phyloP scores from a whole-genome alignment of 768 basidiomycete genomes.

The Pisolithus orientalis region DNA sequence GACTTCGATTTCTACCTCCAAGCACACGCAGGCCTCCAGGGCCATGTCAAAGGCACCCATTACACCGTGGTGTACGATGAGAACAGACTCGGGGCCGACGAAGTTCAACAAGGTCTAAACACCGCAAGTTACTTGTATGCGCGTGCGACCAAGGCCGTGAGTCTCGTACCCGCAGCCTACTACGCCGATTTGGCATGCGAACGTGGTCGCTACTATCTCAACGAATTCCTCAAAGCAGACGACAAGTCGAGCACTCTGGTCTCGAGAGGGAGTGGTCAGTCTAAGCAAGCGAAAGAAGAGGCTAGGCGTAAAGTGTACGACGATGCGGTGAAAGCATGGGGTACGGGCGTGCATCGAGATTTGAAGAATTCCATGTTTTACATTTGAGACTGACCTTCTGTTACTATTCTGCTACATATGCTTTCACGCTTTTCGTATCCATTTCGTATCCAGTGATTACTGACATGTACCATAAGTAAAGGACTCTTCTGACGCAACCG shows the following conservation, averaged over 20 bases:
- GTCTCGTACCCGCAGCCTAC: slow-evolving; percentile 73
- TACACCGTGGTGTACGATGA: slow-evolving; percentile 81
- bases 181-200: slow-evolving; percentile 83
- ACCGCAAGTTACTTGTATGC: slow-evolving; percentile 70
- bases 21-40: slow-evolving; percentile 71
- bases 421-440: neutral
- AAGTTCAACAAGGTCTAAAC: slow-evolving; percentile 68
- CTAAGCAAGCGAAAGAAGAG: slow-evolving; percentile 26
- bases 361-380: slow-evolving; percentile 71
- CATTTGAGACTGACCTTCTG: slow-evolving; percentile 34
- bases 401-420: neutral
- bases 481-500: no score
- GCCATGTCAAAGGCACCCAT: slow-evolving; percentile 66
- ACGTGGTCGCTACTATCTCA: slow-evolving; percentile 68
- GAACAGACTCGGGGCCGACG: slow-evolving; percentile 58
- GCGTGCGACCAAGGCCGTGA: slow-evolving; percentile 79
- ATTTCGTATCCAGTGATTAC: no score
- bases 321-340: slow-evolving; percentile 36
- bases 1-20: slow-evolving; percentile 67
- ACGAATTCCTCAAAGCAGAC: slow-evolving; percentile 57
- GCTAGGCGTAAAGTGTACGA: slow-evolving; percentile 17
- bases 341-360: slow-evolving; percentile 49
- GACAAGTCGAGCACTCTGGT: slow-evolving; percentile 39
- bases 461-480: neutral
- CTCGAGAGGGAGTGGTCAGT: slow-evolving; percentile 29